Evolutionary conservation across 352 stramenopile genomes (phyloP).

Genomic region (Elongisporangium anandrum): DNA sequence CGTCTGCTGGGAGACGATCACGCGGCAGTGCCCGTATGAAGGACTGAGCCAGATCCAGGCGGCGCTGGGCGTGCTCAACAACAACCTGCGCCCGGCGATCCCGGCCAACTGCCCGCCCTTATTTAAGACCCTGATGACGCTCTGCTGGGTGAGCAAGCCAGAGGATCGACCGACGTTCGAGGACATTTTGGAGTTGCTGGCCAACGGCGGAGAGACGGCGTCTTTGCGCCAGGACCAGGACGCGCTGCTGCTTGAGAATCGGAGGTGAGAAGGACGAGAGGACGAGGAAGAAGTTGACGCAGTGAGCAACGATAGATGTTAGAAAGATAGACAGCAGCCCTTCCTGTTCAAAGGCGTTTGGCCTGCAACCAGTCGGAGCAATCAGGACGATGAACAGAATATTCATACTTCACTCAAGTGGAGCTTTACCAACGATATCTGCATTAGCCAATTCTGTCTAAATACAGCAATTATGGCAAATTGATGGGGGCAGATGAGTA

Average conservation of each 20-base stretch:
- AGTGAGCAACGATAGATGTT: not conserved
- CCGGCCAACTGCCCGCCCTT: slow-evolving; percentile 64
- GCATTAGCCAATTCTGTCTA: not conserved
- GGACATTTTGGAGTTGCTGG: slow-evolving; percentile 71
- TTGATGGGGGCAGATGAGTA: not conserved
- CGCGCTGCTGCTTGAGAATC: not conserved
- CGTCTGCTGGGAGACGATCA: slow-evolving; percentile 88
- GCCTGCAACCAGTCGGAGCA: not conserved
- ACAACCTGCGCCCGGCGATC: slow-evolving; percentile 83
- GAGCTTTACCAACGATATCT: not conserved
- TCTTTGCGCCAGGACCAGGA: not conserved
- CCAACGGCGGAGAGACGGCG: slow-evolving; percentile 8
- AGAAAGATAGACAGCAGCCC: not conserved
- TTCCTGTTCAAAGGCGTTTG: not conserved
- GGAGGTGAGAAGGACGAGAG: not conserved
- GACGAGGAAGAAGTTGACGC: not conserved
- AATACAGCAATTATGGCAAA: not conserved
- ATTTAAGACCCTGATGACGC: slow-evolving; percentile 84
- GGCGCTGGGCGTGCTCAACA: slow-evolving; percentile 82
- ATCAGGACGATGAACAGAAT: not conserved
- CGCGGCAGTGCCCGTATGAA: slow-evolving; percentile 88
- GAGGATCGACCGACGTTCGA: slow-evolving; percentile 82
- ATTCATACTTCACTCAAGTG: not conserved
- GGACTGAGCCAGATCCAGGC: slow-evolving; percentile 89
- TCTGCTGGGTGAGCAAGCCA: slow-evolving; percentile 73